phyloP scores from a whole-genome alignment of 176 grass and related monocot species.

The Metroxylon sagu region DNA sequence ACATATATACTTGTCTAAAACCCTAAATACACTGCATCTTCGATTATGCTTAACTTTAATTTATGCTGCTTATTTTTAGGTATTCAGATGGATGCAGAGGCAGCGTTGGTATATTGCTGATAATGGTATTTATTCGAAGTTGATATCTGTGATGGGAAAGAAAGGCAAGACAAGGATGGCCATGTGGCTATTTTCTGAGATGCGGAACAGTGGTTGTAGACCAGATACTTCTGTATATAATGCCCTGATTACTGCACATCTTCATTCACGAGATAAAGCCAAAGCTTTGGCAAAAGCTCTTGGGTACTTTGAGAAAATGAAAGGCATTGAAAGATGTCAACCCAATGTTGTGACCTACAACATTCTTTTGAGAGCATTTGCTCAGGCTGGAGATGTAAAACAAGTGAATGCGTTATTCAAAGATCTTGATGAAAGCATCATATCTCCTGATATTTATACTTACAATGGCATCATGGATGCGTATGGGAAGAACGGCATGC shows the following conservation, averaged over 20 bases:
- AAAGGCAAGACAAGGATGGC: slow-evolving; percentile 93
- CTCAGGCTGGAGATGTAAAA: slow-evolving; percentile 56
- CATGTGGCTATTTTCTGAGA: slow-evolving; percentile 96
- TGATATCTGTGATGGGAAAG: slow-evolving; percentile 94
- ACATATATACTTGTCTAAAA: no score
- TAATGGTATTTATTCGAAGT: slow-evolving; percentile 85
- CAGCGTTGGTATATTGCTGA: slow-evolving; percentile 91
- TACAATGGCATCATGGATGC: slow-evolving; percentile 82
- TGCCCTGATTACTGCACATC: slow-evolving; percentile 34
- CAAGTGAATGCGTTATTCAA: slow-evolving; percentile 82
- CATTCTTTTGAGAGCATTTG: slow-evolving; percentile 88
- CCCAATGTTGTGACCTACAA: slow-evolving; percentile 86
- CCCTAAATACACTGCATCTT: no score
- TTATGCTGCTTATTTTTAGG: slow-evolving; percentile 29
- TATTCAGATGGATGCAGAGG: slow-evolving; percentile 99
- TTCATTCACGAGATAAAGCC: slow-evolving; percentile 74
- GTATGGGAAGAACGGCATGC: slow-evolving; percentile 85
- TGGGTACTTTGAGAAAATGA: slow-evolving; percentile 96
- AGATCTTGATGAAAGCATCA: slow-evolving; percentile 62
- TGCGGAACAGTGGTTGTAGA: slow-evolving; percentile 76
- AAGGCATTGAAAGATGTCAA: slow-evolving; percentile 69
- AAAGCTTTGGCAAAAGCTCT: slow-evolving; percentile 74
- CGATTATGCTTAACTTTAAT: no score
- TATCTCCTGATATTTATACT: slow-evolving; percentile 67
- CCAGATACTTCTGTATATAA: slow-evolving; percentile 43